Conservation (phyloP, 371 early-diverging fungal species). For the Apophysomyces sp. region DNA sequence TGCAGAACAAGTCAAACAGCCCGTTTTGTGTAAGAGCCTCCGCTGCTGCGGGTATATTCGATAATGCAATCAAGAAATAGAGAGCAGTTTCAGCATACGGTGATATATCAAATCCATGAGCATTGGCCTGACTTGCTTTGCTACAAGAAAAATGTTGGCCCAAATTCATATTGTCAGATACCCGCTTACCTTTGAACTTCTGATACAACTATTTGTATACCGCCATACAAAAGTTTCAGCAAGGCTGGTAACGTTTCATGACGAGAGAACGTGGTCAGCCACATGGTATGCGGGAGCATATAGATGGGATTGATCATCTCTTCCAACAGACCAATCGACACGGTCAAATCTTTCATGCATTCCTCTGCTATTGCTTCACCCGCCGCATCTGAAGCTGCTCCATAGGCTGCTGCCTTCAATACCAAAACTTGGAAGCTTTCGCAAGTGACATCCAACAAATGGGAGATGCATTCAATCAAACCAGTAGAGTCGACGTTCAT, state of each 20-base stretch:
- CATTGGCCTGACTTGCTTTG: background rate
- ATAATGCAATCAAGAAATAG: constrained; percentile 32
- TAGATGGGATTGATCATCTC: constrained; percentile 33
- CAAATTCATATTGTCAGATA: background rate
- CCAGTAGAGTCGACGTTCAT: constrained; percentile 1
- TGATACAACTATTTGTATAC: constrained; percentile 26
- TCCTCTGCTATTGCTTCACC: constrained; percentile 17
- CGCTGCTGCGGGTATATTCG: constrained; percentile 34
- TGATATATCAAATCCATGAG: constrained; percentile 27
- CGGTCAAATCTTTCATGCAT: constrained; percentile 37
- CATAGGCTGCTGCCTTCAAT: constrained; percentile 22
- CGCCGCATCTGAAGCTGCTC: constrained; percentile 16
- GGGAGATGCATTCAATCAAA: constrained; percentile 5
- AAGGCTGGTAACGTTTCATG: constrained; percentile 26
- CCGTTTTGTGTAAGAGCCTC: constrained; percentile 22
- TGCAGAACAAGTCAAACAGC: constrained; percentile 25
- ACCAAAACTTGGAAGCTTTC: constrained; percentile 35
- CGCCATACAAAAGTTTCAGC: constrained; percentile 25
- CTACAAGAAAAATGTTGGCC: background rate
- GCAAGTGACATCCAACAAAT: constrained; percentile 22
- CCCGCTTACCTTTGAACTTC: constrained; percentile 38
- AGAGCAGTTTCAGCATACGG: constrained; percentile 44
- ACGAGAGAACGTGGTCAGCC: constrained; percentile 24
- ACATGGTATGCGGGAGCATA: constrained; percentile 11
- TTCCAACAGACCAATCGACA: constrained; percentile 28